A percentile compares a stretch with the other conserved stretches of the same genome.
These are phyloP conservation scores for Paecilomyces niveus DNA, from an alignment of 2,329 filamentous ascomycete genomes.

Conservation along the genomic window DNA sequence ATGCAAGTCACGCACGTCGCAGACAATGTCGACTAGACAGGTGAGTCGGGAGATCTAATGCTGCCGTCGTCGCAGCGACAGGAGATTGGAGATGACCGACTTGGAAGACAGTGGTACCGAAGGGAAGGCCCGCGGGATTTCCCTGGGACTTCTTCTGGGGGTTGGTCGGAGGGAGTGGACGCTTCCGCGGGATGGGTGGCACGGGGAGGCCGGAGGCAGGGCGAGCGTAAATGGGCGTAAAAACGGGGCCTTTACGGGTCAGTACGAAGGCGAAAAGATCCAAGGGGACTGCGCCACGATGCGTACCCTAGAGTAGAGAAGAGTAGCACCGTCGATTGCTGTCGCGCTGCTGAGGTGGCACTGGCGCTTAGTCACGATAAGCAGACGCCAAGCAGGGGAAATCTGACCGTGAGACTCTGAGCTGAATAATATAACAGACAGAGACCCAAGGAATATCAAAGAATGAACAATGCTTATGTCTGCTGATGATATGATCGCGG, in stretches of 20 bases:
- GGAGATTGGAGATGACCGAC: neutral
- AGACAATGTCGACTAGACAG: neutral
- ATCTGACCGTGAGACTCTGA: neutral
- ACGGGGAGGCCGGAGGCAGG: neutral
- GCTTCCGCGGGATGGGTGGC: neutral
- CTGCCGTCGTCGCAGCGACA: neutral
- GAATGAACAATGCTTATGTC: neutral
- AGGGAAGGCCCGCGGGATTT: neutral
- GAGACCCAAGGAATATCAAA: neutral
- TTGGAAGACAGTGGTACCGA: neutral
- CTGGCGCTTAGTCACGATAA: neutral
- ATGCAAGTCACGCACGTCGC: neutral
- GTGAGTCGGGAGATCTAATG: neutral
- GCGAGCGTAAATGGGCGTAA: neutral
- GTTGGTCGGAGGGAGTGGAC: no score
- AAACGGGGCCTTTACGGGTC: neutral
- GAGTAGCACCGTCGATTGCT: neutral
- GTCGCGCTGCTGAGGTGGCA: neutral
- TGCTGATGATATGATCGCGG: neutral
- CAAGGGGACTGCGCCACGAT: slow-evolving; percentile 4
- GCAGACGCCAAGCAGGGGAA: neutral
- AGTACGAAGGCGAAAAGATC: neutral
- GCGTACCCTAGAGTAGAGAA: neutral
- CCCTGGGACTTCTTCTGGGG: neutral
- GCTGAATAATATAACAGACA: neutral